Evolutionary conservation across 805 yeast species (phyloP), one percentile per base, ranked within the genome.

Genomic region (Wickerhamiella siamensis): DNA sequence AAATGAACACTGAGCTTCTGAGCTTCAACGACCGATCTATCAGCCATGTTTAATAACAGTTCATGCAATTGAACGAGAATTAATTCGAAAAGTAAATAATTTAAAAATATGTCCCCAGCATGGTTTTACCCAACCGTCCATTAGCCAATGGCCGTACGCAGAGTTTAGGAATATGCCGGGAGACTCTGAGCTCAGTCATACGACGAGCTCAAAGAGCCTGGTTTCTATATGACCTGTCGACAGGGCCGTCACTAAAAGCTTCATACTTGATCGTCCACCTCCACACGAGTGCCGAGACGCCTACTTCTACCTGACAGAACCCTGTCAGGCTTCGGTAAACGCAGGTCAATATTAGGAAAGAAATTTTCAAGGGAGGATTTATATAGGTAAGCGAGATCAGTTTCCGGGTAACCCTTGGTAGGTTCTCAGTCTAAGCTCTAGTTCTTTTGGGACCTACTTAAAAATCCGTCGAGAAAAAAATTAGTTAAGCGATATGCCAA

Each of bases 121-220:
- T 87, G 97, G 97, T 87, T 87, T 83, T 83, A 86, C 97, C 88
- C 95, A 83, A 83, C 77, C 91, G 94, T 79, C 78, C 75, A 88
- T 71, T 57, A 76, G 93, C 77, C 91, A 69, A 73, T 70, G 81
- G 76, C 79, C 82, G 75, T 81, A 71, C 94, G 93, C 79, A 87
- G 88, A 76, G 95, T 84, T 72, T 81, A 88, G 97, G 97, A 88
- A 88, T 88, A 88, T 88, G 94, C 88, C 75, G 95, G 94, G 69
- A 66, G 78, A 72, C 62, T 65, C 72, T 66, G 63, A 59, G 58
- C 64, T 66, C 79, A 70, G 68, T 79, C 82, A 76, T 83, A 40
- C 44, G 49, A 55, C 55, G 58, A 54, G 59, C 58, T 55, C 59
- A 51, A 58, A 57, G 29, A 24, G 61, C 61, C 55, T 60, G 62